Percentiles rank a stretch among this genome's conserved stretches.
Conservation (phyloP, 2,329 filamentous ascomycete genomes). For the Ophiostoma pallidulum region DNA sequence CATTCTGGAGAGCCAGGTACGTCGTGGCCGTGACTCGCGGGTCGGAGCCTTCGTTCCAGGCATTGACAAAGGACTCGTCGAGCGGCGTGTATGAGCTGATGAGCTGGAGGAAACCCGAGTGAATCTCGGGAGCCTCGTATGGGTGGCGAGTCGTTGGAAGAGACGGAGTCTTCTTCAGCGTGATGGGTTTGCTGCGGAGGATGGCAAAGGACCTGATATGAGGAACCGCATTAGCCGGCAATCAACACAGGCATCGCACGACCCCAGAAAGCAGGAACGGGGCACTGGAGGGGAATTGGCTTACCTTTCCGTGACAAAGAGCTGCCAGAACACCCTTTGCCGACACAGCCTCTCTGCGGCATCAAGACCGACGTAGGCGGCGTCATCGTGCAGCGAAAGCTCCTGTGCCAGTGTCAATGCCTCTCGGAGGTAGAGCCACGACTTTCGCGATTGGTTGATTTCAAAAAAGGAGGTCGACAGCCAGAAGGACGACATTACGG, state of each 20-base stretch:
- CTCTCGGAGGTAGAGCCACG: constrained; percentile 53
- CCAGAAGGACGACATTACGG: constrained; percentile 55
- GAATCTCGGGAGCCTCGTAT: constrained; percentile 42
- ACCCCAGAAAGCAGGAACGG: too few relatives aligned
- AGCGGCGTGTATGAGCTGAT: constrained; percentile 53
- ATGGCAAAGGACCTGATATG: constrained; percentile 49
- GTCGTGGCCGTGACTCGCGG: constrained; percentile 26
- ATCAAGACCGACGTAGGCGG: constrained; percentile 39
- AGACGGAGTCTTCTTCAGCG: constrained; percentile 49
- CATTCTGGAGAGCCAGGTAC: constrained; percentile 27
- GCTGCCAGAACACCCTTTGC: constrained; percentile 50
- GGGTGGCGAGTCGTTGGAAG: constrained; percentile 42
- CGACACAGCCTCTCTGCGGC: constrained; percentile 43
- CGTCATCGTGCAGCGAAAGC: constrained; percentile 49
- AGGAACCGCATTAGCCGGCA: constrained; percentile 1
- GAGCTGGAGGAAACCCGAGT: constrained; percentile 50
- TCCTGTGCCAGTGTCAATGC: constrained; percentile 51
- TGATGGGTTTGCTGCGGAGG: constrained; percentile 53
- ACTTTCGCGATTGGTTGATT: constrained; percentile 50
- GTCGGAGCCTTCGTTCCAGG: constrained; percentile 52
- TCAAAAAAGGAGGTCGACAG: constrained; percentile 52
- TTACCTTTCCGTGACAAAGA: constrained; percentile 53
- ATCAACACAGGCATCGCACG: not conserved
- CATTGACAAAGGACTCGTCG: constrained; percentile 52
- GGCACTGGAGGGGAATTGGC: not conserved